Evolutionary conservation across 495 filamentous ascomycete genomes (phyloP).

Genomic region (Daldinia caldariorum): DNA sequence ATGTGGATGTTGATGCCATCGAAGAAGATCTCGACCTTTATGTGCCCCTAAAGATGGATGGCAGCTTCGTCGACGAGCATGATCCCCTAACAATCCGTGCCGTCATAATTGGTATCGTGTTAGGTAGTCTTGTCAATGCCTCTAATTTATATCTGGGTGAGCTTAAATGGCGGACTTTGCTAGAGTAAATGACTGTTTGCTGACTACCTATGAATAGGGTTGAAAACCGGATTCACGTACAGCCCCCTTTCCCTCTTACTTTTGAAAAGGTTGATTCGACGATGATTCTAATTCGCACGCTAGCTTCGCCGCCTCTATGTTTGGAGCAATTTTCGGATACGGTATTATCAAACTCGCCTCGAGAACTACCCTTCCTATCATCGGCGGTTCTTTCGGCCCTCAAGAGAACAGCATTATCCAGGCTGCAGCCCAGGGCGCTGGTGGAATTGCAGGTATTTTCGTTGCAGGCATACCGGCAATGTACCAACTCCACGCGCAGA

Average conservation of each 20-base stretch:
- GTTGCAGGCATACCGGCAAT: constrained; percentile 71
- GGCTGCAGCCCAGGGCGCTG: constrained; percentile 69
- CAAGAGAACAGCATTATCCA: constrained; percentile 75
- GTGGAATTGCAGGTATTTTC: constrained; percentile 71
- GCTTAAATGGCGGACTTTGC: constrained; percentile 25
- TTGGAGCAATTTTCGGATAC: constrained; percentile 73
- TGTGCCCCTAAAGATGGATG: constrained; percentile 58
- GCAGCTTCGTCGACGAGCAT: constrained; percentile 53
- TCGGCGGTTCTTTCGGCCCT: constrained; percentile 69
- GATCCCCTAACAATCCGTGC: constrained; percentile 68
- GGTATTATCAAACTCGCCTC: constrained; percentile 68
- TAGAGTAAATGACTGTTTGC: constrained; percentile 11
- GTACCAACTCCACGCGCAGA: constrained; percentile 66
- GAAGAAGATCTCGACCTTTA: constrained; percentile 59
- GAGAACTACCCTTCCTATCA: constrained; percentile 63
- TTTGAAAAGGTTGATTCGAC: no score
- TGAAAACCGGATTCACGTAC: constrained; percentile 71
- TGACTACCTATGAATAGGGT: constrained; percentile 53
- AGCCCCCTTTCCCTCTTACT: no score
- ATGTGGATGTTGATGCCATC: constrained; percentile 39
- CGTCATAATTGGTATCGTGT: constrained; percentile 63
- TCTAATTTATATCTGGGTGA: constrained; percentile 72
- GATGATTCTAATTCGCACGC: no score
- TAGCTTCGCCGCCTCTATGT: constrained; percentile 64
- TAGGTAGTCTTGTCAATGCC: constrained; percentile 69